phyloP scores from a whole-genome alignment of 2,329 filamentous ascomycete genomes.

The Hymenoscyphus infarciens region DNA sequence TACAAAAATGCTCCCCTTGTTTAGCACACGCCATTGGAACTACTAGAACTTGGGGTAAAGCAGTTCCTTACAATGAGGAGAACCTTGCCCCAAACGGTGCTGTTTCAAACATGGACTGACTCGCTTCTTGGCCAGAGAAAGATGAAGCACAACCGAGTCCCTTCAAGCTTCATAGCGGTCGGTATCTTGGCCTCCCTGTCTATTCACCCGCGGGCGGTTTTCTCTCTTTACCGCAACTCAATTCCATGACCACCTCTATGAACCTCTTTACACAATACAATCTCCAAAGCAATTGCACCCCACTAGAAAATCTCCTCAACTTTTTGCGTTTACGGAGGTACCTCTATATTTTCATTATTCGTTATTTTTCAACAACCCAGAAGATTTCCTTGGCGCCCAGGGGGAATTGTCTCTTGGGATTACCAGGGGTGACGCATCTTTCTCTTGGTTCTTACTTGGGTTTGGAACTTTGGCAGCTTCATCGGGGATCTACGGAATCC shows the following conservation, averaged over 20 bases:
- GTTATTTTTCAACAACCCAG: not conserved
- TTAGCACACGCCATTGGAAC: not conserved
- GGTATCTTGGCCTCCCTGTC: not conserved
- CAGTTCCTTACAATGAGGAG: not conserved
- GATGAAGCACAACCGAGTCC: not conserved
- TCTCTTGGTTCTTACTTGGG: slow-evolving; percentile 2
- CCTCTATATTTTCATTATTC: not conserved
- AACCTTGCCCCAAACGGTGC: not conserved
- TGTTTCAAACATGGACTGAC: slow-evolving; percentile 1
- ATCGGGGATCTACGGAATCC: not conserved
- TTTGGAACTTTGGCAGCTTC: slow-evolving; percentile 2
- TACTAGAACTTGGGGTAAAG: not conserved
- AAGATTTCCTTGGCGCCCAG: not conserved
- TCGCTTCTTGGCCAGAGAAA: slow-evolving; percentile 2
- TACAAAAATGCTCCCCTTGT: not conserved
- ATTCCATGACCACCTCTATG: not conserved
- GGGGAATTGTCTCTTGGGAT: not conserved
- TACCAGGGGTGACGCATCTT: not conserved
- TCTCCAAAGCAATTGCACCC: not conserved
- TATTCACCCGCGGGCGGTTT: not conserved
- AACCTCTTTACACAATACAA: not conserved
- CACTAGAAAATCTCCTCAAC: not conserved
- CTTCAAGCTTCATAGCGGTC: slow-evolving; percentile 2
- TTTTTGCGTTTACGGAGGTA: not conserved
- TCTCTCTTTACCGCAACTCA: slow-evolving; percentile 1